These are phyloP conservation scores for Psidium guajava DNA, from an alignment of 345 rosid genomes.

Conservation along the genomic window DNA sequence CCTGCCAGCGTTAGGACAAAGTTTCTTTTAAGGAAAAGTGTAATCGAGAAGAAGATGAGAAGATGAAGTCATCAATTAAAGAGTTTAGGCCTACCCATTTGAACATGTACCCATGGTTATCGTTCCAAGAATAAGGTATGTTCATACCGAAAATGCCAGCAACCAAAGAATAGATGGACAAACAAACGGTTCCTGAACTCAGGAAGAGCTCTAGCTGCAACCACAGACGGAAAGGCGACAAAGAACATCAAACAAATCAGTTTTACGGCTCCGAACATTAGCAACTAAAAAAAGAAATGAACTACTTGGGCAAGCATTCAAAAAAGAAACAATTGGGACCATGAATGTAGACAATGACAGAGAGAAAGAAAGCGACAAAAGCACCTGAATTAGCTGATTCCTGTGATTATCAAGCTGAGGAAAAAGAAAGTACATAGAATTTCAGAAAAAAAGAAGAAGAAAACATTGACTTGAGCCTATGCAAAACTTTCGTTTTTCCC, in stretches of 20 bases:
- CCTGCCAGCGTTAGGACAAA: conserved; percentile 26
- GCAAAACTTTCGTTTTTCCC: neutral
- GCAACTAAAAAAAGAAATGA: neutral
- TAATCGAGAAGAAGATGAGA: neutral
- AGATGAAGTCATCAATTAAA: neutral
- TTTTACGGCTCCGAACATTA: neutral
- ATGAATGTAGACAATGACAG: neutral
- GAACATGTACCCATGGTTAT: conserved; percentile 56
- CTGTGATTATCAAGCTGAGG: conserved; percentile 97
- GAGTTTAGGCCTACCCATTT: conserved; percentile 47
- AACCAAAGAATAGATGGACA: conserved; percentile 61
- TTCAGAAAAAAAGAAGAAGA: neutral
- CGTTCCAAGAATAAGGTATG: conserved; percentile 84
- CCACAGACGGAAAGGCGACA: neutral
- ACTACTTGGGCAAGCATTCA: neutral
- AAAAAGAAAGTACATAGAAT: neutral
- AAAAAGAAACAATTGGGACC: neutral
- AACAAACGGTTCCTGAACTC: conserved; percentile 63
- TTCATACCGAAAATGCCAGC: conserved; percentile 93
- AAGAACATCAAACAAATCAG: neutral
- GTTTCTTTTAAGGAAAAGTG: neutral
- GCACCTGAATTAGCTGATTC: conserved; percentile 94
- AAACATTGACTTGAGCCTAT: neutral
- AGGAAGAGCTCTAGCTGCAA: conserved; percentile 74
- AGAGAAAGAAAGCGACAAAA: neutral